Conservation (phyloP, 2,329 filamentous ascomycete species). For the Beauveria sp. region DNA sequence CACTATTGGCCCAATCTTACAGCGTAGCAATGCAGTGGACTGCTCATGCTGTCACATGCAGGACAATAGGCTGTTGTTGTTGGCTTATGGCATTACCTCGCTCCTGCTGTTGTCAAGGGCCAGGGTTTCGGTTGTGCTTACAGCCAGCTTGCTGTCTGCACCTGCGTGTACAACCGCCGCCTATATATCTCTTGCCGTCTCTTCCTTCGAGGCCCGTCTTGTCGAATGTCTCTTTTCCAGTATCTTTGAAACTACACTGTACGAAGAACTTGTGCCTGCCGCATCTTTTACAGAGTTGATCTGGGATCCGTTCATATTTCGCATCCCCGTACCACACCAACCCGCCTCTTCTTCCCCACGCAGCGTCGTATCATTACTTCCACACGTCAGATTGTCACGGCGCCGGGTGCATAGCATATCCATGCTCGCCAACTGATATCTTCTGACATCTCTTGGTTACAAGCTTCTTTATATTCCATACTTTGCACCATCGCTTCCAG, state of each 20-base stretch:
- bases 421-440: neutral
- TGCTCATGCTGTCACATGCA: neutral
- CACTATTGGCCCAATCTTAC: neutral
- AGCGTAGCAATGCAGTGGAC: neutral
- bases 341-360: neutral
- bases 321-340: neutral
- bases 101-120: neutral
- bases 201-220: neutral
- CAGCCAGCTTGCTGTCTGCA: neutral
- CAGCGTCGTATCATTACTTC: conserved; percentile 7
- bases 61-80: neutral
- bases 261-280: no score
- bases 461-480: no score
- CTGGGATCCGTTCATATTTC: neutral
- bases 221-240: no score
- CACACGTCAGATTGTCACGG: conserved; percentile 4
- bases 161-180: neutral
- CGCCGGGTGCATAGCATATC: neutral
- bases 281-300: no score
- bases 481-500: neutral
- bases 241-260: no score
- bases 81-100: neutral
- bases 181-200: neutral
- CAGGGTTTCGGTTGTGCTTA: neutral
- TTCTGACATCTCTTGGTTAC: neutral